A percentile compares a stretch with the other conserved stretches of the same genome.
These are phyloP conservation scores for Colletotrichum eremochloae DNA, from an alignment of 2,329 filamentous ascomycete species.

Conservation along the genomic window DNA sequence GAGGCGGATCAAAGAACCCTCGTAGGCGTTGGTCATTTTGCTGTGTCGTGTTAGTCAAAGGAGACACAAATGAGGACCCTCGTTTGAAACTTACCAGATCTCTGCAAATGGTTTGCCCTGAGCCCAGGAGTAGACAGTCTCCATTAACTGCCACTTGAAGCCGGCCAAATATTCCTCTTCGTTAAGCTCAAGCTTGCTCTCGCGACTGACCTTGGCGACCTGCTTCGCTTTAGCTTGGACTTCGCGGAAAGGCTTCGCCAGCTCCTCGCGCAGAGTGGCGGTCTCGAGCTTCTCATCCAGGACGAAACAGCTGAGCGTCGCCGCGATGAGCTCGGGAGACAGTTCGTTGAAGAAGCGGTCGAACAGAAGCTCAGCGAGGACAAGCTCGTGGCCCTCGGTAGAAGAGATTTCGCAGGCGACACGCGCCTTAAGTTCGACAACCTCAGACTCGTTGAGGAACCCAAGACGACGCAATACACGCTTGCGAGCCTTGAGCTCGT, in stretches of 20 bases:
- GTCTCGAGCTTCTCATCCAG: conserved; percentile 96
- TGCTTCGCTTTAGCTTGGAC: conserved; percentile 89
- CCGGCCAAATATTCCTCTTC: conserved; percentile 93
- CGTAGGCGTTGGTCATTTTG: conserved; percentile 99
- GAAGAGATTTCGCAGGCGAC: conserved; percentile 98
- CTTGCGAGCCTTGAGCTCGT: conserved; percentile 96
- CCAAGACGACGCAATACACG: conserved; percentile 92
- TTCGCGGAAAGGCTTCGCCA: conserved; percentile 87
- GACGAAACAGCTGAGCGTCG: conserved; percentile 92
- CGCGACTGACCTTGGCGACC: conserved; percentile 92
- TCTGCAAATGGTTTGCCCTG: conserved; percentile 91
- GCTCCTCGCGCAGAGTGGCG: conserved; percentile 81
- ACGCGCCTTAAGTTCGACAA: conserved; percentile 95
- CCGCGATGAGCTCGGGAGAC: conserved; percentile 86
- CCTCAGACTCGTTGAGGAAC: conserved; percentile 95
- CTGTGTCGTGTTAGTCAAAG: conserved; percentile 59
- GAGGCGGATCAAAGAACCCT: conserved; percentile 94
- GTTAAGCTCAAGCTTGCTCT: conserved; percentile 94
- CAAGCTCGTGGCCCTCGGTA: conserved; percentile 88
- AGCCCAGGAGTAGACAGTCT: conserved; percentile 93
- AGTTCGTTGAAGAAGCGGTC: conserved; percentile 99
- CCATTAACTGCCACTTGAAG: conserved; percentile 97
- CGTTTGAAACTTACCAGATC: conserved; percentile 82
- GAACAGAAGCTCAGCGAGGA: conserved; percentile 93
- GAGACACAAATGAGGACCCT: neutral